Percentiles rank a stretch among this genome's conserved stretches.
These are phyloP conservation scores for Neofusicoccum kwambonambiense DNA, from an alignment of 2,329 filamentous ascomycete species.

Conservation along the genomic window DNA sequence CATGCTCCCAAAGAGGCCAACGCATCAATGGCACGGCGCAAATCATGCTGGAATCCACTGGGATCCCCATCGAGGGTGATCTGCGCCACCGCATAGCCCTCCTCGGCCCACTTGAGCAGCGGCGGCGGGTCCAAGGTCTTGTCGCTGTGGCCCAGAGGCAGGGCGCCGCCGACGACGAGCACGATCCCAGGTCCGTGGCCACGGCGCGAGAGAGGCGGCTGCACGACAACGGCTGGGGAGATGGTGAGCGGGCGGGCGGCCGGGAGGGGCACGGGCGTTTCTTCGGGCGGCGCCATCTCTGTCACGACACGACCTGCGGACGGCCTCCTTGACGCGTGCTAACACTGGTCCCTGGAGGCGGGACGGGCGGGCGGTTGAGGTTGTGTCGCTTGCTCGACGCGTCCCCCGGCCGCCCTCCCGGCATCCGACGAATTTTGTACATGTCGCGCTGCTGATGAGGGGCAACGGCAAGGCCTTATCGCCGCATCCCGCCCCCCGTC, in stretches of 20 bases:
- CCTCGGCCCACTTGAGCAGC: conserved; percentile 68
- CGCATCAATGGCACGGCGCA: neutral
- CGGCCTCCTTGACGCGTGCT: neutral
- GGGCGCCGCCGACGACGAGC: conserved; percentile 41
- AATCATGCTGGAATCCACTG: neutral
- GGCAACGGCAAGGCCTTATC: neutral
- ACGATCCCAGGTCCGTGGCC: conserved; percentile 51
- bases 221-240: conserved; percentile 34
- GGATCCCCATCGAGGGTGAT: conserved; percentile 36
- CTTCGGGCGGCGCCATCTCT: neutral
- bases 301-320: neutral
- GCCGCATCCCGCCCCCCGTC: neutral
- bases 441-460: neutral
- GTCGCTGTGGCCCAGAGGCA: conserved; percentile 31
- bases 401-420: neutral
- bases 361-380: neutral
- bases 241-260: conserved; percentile 25
- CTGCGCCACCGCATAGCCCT: conserved; percentile 64
- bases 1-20: neutral
- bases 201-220: conserved; percentile 50
- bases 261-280: conserved; percentile 18
- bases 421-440: neutral
- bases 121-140: conserved; percentile 54
- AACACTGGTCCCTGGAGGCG: neutral
- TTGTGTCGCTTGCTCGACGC: neutral